Evolutionary conservation across 1,284 basidiomycete species (phyloP), one percentile per base, ranked within the genome.

Genomic region (Rhodofomes roseus): DNA sequence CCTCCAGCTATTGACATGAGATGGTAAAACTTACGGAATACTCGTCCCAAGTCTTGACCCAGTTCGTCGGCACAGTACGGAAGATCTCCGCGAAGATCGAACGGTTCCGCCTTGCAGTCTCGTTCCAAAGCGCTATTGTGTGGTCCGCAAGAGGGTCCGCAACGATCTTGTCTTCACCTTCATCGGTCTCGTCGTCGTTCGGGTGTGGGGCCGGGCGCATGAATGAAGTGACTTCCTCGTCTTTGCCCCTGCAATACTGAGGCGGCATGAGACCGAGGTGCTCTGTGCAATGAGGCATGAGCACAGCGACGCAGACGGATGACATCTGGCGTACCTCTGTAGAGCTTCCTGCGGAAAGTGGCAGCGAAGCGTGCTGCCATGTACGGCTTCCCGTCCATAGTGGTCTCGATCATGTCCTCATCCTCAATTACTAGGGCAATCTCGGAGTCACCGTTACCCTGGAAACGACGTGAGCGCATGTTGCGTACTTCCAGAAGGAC

Each of bases 341-440:
- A 93, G 43, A 95, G 79, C 68, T 87, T 85, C 54, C 93, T 82
- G 50, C 93, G 84, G 34, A 95, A 79, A 0, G 87, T 81, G 2
- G 91, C 79, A 1, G 93, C 93, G 68, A 94, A 95, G 31, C 88
- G 85, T 36, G 81, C 74, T 0, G 84, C 93, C 70, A 78, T 74
- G 73, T 85, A 90, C 22, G 83, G 79, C 63, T 85, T 74, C 2
- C 93, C 93, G 66, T 93, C 79, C 95, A 97, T 96, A 4, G 71
- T 80, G 8, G 87, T 84, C 55, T 85, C 80, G 55, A 98, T 80
- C 77, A 86, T 78, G 57, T 96, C 93, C 1, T 81, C 77, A 68
- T 98, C 95, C 73, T 97, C 94, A 25, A 96, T 89, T 18, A 97
- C 85, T 5, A 96, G 76, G 1, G 92, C 92, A 65, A 97, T 96